Conservation (phyloP, 2,329 filamentous ascomycete species). For the Sphaerulina vaccinii region DNA sequence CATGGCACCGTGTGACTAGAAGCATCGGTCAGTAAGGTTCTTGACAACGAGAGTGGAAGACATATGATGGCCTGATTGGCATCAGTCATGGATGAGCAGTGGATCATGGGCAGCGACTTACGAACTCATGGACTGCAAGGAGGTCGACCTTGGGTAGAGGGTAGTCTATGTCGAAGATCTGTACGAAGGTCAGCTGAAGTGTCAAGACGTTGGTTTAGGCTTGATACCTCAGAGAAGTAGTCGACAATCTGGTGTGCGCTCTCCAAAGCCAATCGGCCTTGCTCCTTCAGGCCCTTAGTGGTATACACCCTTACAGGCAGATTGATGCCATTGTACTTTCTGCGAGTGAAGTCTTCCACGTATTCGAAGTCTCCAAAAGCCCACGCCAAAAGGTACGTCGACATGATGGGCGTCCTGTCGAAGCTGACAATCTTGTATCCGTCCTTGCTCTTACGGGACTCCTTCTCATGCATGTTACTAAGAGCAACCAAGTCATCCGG, state of each 20-base stretch:
- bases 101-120: conserved; percentile 42
- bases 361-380: conserved; percentile 97
- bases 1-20: conserved; percentile 72
- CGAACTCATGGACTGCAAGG: conserved; percentile 91
- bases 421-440: conserved; percentile 69
- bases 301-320: conserved; percentile 95
- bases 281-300: conserved; percentile 87
- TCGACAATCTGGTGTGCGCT: conserved; percentile 93
- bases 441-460: conserved; percentile 63
- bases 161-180: conserved; percentile 86
- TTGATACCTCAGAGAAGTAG: conserved; percentile 76
- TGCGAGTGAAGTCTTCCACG: conserved; percentile 83
- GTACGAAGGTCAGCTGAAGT: conserved; percentile 13
- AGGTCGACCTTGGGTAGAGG: conserved; percentile 90
- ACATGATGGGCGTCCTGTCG: conserved; percentile 84
- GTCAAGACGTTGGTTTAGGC: too few relatives aligned
- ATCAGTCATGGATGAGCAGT: conserved; percentile 22
- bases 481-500: conserved; percentile 84
- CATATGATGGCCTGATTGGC: conserved; percentile 43
- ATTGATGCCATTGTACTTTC: conserved; percentile 85
- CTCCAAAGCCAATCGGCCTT: conserved; percentile 84
- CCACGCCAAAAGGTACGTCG: conserved; percentile 86
- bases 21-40: conserved; percentile 41
- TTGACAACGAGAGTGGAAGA: conserved; percentile 26
- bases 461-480: conserved; percentile 93